Base-by-base conservation (phyloP, 2,329 filamentous ascomycete species). In the Phialophora tarda region DNA sequence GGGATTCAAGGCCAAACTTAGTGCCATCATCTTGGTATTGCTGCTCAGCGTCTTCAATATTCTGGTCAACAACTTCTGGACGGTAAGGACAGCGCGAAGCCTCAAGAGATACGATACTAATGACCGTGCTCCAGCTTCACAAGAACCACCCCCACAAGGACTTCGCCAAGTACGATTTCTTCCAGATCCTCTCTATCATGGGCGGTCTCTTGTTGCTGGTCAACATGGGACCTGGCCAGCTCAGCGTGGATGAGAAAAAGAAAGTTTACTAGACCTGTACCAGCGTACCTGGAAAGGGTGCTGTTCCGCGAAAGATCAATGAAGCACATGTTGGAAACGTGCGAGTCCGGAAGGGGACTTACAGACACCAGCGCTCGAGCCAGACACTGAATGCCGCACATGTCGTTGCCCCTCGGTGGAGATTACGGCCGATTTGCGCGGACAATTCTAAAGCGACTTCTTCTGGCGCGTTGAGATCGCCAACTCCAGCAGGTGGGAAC, bases 81-180 rank as follows among this genome's bases (percentile, higher is more conserved):
- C 93, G 77, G 93, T 97, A 85, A 84, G 92, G 84, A 67, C 23
- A 26, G 44, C 4, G 47, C 32, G 12, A 12, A 7, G 7, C 23
- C 17, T 23, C 21, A 5, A 17, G 21, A 14, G 4, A 17, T 24
- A 6, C 12, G 48, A 34, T 66, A 70, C 55, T 73, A 64, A 65
- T 61, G 41, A 63, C n/a, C n/a, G 51, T 17, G 48, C 11, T 38
- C 44, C 72, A 96, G 91, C 92, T 99, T 73, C 94, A 98, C 83
- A 91, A 94, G 73, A 91, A 96, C 83, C 95, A 99, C 84, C 95
- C 95, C 57, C 94, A 98, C 86, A 98, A 98, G 88, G 95, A 99
- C 81, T 99, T 99, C 78, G 95, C 95, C 85, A 99, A 99, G 84
- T 99, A 99, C 87, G 95, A 99, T 80, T 99, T 99, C 86, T 99